A percentile compares a stretch with the other conserved stretches of the same genome.
phyloP scores from a whole-genome alignment of 345 rosid genomes.

The Moricandia moricandioides region DNA sequence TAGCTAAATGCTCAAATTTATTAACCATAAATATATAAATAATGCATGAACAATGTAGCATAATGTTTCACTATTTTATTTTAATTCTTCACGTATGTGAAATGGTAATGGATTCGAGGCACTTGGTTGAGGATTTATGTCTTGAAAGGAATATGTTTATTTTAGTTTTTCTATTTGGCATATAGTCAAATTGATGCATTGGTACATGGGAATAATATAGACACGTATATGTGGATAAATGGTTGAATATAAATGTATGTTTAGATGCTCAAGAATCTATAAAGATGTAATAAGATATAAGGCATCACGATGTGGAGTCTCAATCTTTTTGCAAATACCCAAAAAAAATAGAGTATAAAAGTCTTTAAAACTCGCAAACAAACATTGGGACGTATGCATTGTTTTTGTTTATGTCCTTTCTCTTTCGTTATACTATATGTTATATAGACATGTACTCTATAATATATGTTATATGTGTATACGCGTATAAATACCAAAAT shows the following conservation, averaged over 20 bases:
- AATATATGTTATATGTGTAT: background rate
- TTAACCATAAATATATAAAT: background rate
- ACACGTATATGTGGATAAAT: constrained; percentile 7
- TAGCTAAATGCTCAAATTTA: background rate
- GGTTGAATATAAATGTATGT: background rate
- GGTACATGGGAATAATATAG: constrained; percentile 8
- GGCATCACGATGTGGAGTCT: constrained; percentile 36
- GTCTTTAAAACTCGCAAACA: constrained; percentile 9
- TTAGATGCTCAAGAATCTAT: constrained; percentile 26
- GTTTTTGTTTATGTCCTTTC: constrained; percentile 14
- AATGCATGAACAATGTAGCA: background rate
- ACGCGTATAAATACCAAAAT: constrained; percentile 11
- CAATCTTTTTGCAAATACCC: constrained; percentile 38
- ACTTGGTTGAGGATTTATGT: constrained; percentile 34
- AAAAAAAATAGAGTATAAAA: constrained; percentile 16
- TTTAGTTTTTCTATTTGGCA: constrained; percentile 10
- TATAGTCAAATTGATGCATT: constrained; percentile 30
- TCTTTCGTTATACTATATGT: background rate
- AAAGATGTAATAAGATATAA: constrained; percentile 28
- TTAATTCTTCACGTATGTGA: background rate
- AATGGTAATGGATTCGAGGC: constrained; percentile 25
- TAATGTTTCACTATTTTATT: background rate
- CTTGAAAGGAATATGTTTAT: background rate
- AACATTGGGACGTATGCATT: constrained; percentile 34
- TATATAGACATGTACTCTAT: background rate